phyloP scores from a whole-genome alignment of 176 grass and related monocot genomes.

The Cymbopogon citratus region DNA sequence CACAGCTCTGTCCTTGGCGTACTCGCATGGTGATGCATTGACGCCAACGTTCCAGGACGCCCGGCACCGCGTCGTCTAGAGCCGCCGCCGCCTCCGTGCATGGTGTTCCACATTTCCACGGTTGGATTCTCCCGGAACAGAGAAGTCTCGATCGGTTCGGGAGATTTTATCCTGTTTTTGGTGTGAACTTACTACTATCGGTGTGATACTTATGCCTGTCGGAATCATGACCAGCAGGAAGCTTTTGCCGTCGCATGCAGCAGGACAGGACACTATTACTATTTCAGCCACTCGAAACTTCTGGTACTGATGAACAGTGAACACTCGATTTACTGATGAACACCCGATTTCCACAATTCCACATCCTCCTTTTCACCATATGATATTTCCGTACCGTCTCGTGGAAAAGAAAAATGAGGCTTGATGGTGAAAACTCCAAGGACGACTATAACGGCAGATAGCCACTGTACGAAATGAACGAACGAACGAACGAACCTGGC shows the following conservation, averaged over 20 bases:
- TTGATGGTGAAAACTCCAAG: no score
- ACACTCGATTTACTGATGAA: no score
- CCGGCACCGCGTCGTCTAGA: neutral
- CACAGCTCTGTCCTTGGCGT: neutral
- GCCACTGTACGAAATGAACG: no score
- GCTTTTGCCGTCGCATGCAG: neutral
- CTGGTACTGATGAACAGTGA: neutral
- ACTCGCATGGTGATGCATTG: neutral
- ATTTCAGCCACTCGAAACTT: neutral
- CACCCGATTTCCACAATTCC: neutral
- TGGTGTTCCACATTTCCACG: neutral
- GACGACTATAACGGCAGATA: no score
- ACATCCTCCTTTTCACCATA: no score
- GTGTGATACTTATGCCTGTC: neutral
- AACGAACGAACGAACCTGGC: slow-evolving; percentile 36
- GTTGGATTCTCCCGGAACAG: neutral
- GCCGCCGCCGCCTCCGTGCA: neutral
- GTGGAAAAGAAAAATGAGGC: no score
- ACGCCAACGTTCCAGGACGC: neutral
- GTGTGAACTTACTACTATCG: slow-evolving; percentile 10
- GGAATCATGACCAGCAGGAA: neutral
- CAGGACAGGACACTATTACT: neutral
- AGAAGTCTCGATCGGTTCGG: neutral
- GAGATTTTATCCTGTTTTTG: neutral
- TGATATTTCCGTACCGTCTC: no score